Conservation (phyloP, 768 basidiomycete genomes). For the Plicaturopsis crispa region DNA sequence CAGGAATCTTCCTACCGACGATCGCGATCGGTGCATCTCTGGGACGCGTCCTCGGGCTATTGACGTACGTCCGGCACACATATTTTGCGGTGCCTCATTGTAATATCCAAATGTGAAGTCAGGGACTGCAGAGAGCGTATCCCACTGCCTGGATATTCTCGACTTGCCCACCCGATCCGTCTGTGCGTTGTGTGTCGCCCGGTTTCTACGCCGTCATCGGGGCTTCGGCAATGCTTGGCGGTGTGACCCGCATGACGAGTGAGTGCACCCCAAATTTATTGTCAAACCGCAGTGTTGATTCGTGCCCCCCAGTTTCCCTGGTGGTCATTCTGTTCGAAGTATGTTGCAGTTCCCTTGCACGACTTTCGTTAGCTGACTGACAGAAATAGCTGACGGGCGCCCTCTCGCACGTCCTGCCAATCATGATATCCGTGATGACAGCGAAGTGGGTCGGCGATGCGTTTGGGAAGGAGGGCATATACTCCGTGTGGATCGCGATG, state of each 20-base stretch:
- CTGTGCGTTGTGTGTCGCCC: slow-evolving; percentile 61
- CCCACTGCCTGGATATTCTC: slow-evolving; percentile 64
- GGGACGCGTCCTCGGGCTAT: slow-evolving; percentile 61
- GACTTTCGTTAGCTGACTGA: slow-evolving; percentile 1
- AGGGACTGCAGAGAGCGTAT: slow-evolving; percentile 59
- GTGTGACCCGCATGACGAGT: slow-evolving; percentile 76
- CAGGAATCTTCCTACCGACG: slow-evolving; percentile 71
- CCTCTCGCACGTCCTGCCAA: slow-evolving; percentile 72
- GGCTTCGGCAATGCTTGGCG: slow-evolving; percentile 68
- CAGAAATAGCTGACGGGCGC: slow-evolving; percentile 78
- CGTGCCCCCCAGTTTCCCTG: slow-evolving; percentile 44
- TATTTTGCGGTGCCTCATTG: slow-evolving; percentile 1
- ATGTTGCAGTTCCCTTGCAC: slow-evolving; percentile 1
- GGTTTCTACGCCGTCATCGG: slow-evolving; percentile 76
- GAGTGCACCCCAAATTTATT: slow-evolving; percentile 13
- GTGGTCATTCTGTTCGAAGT: slow-evolving; percentile 76
- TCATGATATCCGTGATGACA: slow-evolving; percentile 75
- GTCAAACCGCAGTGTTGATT: neutral
- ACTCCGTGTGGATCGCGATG: slow-evolving; percentile 67
- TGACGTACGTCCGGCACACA: slow-evolving; percentile 38
- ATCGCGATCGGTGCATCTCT: slow-evolving; percentile 70
- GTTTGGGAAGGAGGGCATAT: slow-evolving; percentile 61
- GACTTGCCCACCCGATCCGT: slow-evolving; percentile 66
- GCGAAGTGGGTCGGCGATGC: slow-evolving; percentile 75
- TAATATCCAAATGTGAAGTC: slow-evolving; percentile 29